These are phyloP conservation scores for Austroboletus niveus DNA, from an alignment of 1,284 basidiomycete species.

Conservation along the genomic window DNA sequence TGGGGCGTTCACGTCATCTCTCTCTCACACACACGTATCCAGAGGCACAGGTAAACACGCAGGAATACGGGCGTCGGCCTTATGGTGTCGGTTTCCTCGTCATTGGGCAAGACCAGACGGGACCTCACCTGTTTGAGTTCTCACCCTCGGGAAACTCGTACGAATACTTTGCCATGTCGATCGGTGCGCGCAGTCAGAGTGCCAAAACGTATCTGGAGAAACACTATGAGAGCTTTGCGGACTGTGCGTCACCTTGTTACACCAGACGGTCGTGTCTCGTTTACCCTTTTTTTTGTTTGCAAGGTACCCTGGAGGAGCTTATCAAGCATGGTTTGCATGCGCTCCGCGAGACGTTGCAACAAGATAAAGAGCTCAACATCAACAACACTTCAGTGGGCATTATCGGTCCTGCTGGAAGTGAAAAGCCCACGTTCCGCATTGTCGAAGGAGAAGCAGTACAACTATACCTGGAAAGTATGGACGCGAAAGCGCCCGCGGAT, in stretches of 20 bases:
- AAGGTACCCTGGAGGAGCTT: conserved; percentile 81
- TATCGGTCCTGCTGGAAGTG: conserved; percentile 70
- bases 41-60: conserved; percentile 99
- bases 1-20: conserved; percentile 2
- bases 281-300: conserved; percentile 1
- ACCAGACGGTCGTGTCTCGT: not conserved
- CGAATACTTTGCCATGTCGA: conserved; percentile 98
- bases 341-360: conserved; percentile 92
- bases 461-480: conserved; percentile 70
- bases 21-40: conserved; percentile 5
- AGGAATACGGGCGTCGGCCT: conserved; percentile 95
- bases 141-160: conserved; percentile 96
- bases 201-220: conserved; percentile 99
- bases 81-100: conserved; percentile 99
- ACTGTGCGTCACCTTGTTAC: conserved; percentile 54
- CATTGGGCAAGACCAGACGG: conserved; percentile 91
- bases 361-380: conserved; percentile 91
- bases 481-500: conserved; percentile 53
- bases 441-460: conserved; percentile 75
- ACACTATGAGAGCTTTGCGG: conserved; percentile 84
- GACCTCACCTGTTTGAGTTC: conserved; percentile 98
- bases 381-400: conserved; percentile 94
- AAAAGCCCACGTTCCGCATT: conserved; percentile 70
- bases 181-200: conserved; percentile 95
- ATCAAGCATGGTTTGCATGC: conserved; percentile 92